A percentile compares a stretch with the other conserved stretches of the same genome.
phyloP scores from a whole-genome alignment of 495 filamentous ascomycete species.

The Aspergillus leporis region DNA sequence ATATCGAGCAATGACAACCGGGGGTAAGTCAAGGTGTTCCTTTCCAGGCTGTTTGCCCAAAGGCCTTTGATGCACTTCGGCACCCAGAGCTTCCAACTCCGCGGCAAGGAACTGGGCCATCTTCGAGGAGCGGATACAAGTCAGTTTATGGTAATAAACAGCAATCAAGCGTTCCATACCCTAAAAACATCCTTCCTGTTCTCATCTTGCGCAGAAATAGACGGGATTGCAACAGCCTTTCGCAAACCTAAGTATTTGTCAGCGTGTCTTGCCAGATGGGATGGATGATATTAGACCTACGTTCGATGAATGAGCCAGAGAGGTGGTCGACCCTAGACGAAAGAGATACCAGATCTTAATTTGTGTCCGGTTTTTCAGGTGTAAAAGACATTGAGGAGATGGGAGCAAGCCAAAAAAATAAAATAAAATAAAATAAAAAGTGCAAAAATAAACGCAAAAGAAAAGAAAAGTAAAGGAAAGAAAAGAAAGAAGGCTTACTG shows the following conservation, averaged over 20 bases:
- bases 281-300: slow-evolving; percentile 40
- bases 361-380: neutral
- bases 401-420: too few species aligned
- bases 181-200: slow-evolving; percentile 84
- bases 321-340: slow-evolving; percentile 69
- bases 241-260: slow-evolving; percentile 57
- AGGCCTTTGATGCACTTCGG: slow-evolving; percentile 76
- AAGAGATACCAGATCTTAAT: slow-evolving; percentile 1
- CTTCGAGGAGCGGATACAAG: slow-evolving; percentile 32
- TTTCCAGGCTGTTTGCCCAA: slow-evolving; percentile 89
- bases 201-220: slow-evolving; percentile 86
- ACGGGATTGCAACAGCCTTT: slow-evolving; percentile 93
- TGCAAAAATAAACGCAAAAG: neutral
- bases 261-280: neutral
- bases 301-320: slow-evolving; percentile 83
- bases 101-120: slow-evolving; percentile 91
- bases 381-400: neutral
- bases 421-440: neutral
- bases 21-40: slow-evolving; percentile 87
- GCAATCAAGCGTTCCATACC: slow-evolving; percentile 35
- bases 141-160: neutral
- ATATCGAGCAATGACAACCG: slow-evolving; percentile 88
- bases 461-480: neutral
- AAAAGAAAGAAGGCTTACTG: slow-evolving; percentile 50
- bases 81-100: slow-evolving; percentile 81